phyloP scores from a whole-genome alignment of 1,284 basidiomycete species.

The Austroboletus niveus region DNA sequence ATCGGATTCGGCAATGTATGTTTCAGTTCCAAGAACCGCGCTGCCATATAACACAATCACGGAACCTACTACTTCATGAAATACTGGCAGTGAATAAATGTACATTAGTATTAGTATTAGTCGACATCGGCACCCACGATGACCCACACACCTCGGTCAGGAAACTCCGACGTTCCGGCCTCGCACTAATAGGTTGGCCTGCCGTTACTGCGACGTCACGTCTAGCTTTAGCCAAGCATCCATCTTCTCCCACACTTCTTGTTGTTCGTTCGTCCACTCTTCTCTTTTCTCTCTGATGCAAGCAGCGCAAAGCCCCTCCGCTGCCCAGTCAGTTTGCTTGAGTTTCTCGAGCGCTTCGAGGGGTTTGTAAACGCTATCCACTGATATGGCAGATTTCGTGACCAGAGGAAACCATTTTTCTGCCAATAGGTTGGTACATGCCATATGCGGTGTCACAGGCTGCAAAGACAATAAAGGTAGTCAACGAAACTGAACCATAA shows the following conservation, averaged over 20 bases:
- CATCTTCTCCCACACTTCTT: conserved; percentile 56
- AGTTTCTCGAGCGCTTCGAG: conserved; percentile 63
- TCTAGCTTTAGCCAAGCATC: conserved; percentile 49
- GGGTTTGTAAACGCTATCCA: conserved; percentile 60
- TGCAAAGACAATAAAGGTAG: conserved; percentile 5
- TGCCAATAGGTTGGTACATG: conserved; percentile 67
- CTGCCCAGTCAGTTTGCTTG: conserved; percentile 55
- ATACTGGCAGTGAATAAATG: too few species aligned
- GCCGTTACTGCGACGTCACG: conserved; percentile 3
- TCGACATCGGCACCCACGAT: too few species aligned
- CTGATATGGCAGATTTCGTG: conserved; percentile 57
- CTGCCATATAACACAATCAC: too few species aligned
- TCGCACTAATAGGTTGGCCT: too few species aligned
- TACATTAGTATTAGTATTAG: too few species aligned
- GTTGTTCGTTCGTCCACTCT: conserved; percentile 66
- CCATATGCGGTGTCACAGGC: conserved; percentile 63
- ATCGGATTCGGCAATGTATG: too few species aligned
- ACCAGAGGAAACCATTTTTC: conserved; percentile 68
- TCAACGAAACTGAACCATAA: background rate
- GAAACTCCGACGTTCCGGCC: too few species aligned
- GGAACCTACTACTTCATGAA: too few species aligned
- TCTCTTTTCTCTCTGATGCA: conserved; percentile 58
- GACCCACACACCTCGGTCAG: too few species aligned
- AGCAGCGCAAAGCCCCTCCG: conserved; percentile 52
- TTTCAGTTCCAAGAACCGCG: too few species aligned